Evolutionary conservation across 176 grass and related monocot genomes (phyloP).

Genomic region (Oropetium thomaeum): DNA sequence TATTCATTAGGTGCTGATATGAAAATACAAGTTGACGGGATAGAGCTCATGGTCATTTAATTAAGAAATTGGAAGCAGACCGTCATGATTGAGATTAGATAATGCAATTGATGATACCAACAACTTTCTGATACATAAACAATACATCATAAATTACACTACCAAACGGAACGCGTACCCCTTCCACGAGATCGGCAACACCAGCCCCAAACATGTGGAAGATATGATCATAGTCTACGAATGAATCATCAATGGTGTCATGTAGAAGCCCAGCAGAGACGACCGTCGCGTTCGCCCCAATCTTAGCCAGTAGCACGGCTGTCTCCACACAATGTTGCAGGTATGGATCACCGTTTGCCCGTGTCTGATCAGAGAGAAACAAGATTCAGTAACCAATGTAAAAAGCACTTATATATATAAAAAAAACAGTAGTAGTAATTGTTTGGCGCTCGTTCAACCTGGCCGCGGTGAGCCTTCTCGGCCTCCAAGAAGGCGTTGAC

Average conservation of each 20-base stretch:
- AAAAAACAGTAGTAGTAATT: neutral
- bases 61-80: neutral
- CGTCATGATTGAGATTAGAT: conserved; percentile 19
- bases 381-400: conserved; percentile 25
- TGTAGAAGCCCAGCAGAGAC: conserved; percentile 81
- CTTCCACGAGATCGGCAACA: conserved; percentile 78
- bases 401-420: neutral
- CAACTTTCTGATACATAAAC: neutral
- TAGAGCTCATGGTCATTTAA: neutral
- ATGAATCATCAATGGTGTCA: conserved; percentile 85
- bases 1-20: neutral
- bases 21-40: neutral
- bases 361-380: conserved; percentile 39
- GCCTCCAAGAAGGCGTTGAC: conserved; percentile 90
- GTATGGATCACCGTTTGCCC: conserved; percentile 69
- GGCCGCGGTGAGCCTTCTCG: conserved; percentile 80
- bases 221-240: conserved; percentile 59
- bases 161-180: conserved; percentile 52
- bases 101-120: conserved; percentile 7
- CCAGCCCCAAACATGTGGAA: conserved; percentile 62
- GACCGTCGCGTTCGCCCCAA: conserved; percentile 61
- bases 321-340: conserved; percentile 86
- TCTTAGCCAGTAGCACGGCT: conserved; percentile 61
- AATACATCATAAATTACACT: neutral
- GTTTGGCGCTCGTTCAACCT: conserved; percentile 39